Evolutionary conservation across 106 monocot species (phyloP).

Genomic region (Ottelia alismoides): DNA sequence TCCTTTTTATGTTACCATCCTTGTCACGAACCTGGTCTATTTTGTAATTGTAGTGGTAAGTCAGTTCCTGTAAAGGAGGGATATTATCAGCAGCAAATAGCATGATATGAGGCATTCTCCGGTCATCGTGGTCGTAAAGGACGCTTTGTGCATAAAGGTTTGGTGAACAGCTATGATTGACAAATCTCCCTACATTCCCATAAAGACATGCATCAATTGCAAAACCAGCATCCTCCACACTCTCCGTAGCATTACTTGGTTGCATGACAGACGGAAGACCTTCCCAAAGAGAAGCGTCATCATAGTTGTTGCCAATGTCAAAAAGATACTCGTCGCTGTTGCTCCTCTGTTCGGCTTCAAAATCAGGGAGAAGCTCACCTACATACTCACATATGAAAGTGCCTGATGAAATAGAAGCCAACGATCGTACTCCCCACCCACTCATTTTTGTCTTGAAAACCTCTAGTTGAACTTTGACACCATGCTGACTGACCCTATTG

Average conservation of each 20-base stretch:
- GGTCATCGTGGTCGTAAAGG: slow-evolving; percentile 59
- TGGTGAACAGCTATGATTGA: slow-evolving; percentile 55
- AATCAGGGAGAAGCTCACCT: slow-evolving; percentile 43
- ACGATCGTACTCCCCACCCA: slow-evolving; percentile 80
- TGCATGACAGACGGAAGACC: slow-evolving; percentile 32
- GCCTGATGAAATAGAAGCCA: slow-evolving; percentile 69
- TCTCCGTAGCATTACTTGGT: not conserved
- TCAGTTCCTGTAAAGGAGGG: slow-evolving; percentile 49
- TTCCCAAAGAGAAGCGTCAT: slow-evolving; percentile 44
- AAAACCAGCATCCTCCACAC: not conserved
- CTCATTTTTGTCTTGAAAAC: slow-evolving; percentile 54
- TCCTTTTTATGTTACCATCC: slow-evolving; percentile 56
- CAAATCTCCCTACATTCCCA: too few relatives aligned
- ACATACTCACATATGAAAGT: slow-evolving; percentile 78
- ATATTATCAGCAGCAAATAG: slow-evolving; percentile 66
- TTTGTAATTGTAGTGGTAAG: slow-evolving; percentile 71
- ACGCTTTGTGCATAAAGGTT: slow-evolving; percentile 72
- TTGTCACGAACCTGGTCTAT: slow-evolving; percentile 45
- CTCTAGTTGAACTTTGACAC: slow-evolving; percentile 51
- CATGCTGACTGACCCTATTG: slow-evolving; percentile 68
- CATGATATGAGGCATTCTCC: slow-evolving; percentile 60
- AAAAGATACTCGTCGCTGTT: slow-evolving; percentile 77
- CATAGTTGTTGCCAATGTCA: slow-evolving; percentile 62
- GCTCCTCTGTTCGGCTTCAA: slow-evolving; percentile 59
- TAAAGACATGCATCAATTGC: too few relatives aligned